Evolutionary conservation across 345 rosid genomes (phyloP).

Genomic region (Jatropha curcas): DNA sequence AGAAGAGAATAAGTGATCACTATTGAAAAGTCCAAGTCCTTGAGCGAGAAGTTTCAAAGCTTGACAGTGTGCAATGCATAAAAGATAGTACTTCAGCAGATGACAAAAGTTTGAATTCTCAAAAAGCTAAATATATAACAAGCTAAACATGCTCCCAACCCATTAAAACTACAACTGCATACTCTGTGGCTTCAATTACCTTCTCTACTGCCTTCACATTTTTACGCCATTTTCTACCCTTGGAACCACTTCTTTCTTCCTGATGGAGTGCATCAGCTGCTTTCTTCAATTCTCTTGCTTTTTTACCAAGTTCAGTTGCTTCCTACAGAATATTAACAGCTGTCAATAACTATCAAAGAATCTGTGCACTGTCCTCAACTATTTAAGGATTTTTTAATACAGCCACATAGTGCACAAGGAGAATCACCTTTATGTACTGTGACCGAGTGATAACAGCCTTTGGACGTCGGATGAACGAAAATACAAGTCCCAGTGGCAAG

Average conservation of each 20-base stretch:
- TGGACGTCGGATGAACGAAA: constrained; percentile 93
- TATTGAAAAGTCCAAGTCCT: not conserved
- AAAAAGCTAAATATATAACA: not conserved
- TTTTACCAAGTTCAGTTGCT: constrained; percentile 98
- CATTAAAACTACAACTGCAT: not conserved
- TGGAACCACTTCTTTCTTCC: constrained; percentile 92
- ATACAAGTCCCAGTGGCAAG: constrained; percentile 90
- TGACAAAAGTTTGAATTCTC: not conserved
- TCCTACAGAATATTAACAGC: constrained; percentile 53
- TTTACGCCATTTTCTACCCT: constrained; percentile 97
- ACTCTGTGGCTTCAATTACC: constrained; percentile 39
- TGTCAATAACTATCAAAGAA: constrained; percentile 15
- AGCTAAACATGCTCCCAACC: not conserved
- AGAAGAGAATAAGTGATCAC: not conserved
- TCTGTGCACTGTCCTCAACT: not conserved
- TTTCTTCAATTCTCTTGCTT: constrained; percentile 91
- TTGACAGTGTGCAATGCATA: not conserved
- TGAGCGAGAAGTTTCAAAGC: not conserved
- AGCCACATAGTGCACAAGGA: constrained; percentile 3
- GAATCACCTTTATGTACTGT: constrained; percentile 87
- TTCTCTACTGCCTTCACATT: constrained; percentile 93
- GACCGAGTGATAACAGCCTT: constrained; percentile 98
- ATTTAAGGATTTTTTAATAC: not conserved
- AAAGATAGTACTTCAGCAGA: not conserved
- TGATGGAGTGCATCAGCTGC: constrained; percentile 95